Conservation (phyloP, 257 asterid genomes). For the Solanum corneliomulleri region DNA sequence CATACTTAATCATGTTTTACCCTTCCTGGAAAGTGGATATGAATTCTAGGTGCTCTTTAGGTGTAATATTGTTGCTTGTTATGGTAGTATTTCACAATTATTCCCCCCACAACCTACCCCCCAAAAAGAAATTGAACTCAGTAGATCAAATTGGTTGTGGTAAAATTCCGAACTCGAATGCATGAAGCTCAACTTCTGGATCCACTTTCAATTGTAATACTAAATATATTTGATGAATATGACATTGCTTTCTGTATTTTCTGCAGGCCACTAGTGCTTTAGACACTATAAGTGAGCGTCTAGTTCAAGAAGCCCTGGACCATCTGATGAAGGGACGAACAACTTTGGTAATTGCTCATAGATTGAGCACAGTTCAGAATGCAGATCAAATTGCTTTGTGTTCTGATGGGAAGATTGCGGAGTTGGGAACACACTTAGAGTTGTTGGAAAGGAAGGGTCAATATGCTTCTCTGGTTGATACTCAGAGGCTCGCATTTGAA, state of each 20-base stretch:
- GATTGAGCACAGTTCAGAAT: slow-evolving; percentile 89
- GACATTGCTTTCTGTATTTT: not conserved
- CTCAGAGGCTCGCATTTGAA: slow-evolving; percentile 89
- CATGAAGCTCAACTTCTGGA: not conserved
- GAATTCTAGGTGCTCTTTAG: not conserved
- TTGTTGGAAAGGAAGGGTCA: slow-evolving; percentile 56
- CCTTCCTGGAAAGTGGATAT: not conserved
- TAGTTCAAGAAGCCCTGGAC: slow-evolving; percentile 83
- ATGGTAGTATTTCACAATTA: not conserved
- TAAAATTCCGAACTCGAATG: not conserved
- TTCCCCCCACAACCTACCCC: not conserved
- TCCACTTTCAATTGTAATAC: not conserved
- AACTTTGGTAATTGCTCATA: slow-evolving; percentile 91
- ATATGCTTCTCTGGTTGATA: slow-evolving; percentile 81
- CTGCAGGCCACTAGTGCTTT: slow-evolving; percentile 91
- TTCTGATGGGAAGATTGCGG: slow-evolving; percentile 76
- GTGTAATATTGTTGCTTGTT: not conserved
- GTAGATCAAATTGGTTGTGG: not conserved
- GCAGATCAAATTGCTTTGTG: slow-evolving; percentile 77
- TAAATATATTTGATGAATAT: not conserved
- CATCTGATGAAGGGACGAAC: slow-evolving; percentile 94
- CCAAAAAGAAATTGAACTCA: not conserved
- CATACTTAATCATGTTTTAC: not conserved
- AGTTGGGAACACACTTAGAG: slow-evolving; percentile 81
- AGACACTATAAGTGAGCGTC: slow-evolving; percentile 83